phyloP scores from a whole-genome alignment of 257 asterid genomes.

The Linderniella brevidens region DNA sequence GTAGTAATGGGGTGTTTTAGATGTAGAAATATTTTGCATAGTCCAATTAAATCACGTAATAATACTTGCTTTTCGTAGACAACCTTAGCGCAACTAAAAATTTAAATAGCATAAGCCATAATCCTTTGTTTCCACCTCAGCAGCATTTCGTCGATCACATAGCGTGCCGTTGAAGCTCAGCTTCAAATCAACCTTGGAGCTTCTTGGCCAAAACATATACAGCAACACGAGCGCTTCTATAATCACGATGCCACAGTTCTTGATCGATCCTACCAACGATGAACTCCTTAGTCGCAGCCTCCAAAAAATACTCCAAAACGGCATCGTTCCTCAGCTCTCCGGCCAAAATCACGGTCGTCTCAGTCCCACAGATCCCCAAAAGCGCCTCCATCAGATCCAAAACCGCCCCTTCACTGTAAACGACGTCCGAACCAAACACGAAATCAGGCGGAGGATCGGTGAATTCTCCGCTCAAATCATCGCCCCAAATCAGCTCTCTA shows the following conservation, averaged over 20 bases:
- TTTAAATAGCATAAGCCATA: too few species aligned
- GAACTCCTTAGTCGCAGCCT: slow-evolving; percentile 59
- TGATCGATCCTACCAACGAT: slow-evolving; percentile 52
- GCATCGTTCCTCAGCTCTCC: slow-evolving; percentile 98
- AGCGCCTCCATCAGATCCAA: slow-evolving; percentile 62
- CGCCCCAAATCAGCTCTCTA: slow-evolving; percentile 77
- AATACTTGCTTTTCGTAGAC: too few species aligned
- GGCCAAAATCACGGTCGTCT: slow-evolving; percentile 70
- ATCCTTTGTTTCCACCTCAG: too few species aligned
- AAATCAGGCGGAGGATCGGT: slow-evolving; percentile 57
- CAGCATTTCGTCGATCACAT: too few species aligned
- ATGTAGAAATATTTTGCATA: too few species aligned
- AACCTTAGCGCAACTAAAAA: too few species aligned
- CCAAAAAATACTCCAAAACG: slow-evolving; percentile 71
- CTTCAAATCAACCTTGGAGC: not conserved
- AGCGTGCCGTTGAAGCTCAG: too few species aligned
- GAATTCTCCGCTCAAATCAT: slow-evolving; percentile 33
- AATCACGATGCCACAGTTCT: slow-evolving; percentile 83
- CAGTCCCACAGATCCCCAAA: slow-evolving; percentile 42
- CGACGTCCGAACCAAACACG: slow-evolving; percentile 81
- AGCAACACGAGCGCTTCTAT: slow-evolving; percentile 55
- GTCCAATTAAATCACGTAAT: too few species aligned
- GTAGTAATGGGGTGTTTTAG: too few species aligned
- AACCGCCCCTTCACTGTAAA: slow-evolving; percentile 82
- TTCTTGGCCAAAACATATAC: slow-evolving; percentile 60